Conservation (phyloP, 2,329 filamentous ascomycete genomes). For the Aspergillus sclerotialis region DNA sequence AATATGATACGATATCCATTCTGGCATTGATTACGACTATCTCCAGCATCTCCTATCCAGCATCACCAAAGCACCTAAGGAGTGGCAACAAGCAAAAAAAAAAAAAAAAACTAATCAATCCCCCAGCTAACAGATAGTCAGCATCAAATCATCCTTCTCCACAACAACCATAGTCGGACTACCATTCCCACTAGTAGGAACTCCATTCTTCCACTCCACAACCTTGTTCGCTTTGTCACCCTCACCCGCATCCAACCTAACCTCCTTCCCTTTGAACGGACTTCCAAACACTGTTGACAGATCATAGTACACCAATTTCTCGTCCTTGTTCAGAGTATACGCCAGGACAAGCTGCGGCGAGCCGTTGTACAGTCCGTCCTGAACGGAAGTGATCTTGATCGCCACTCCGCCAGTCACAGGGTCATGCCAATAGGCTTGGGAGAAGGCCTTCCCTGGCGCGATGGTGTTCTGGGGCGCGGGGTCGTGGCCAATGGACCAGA, state of each 20-base stretch:
- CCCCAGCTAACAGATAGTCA: constrained; percentile 19
- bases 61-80: too few relatives aligned
- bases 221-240: constrained; percentile 7
- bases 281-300: constrained; percentile 40
- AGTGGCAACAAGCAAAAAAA: neutral
- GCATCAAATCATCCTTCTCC: constrained; percentile 15
- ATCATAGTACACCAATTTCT: constrained; percentile 33
- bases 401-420: constrained; percentile 32
- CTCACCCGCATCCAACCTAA: constrained; percentile 11
- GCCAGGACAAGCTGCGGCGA: constrained; percentile 36
- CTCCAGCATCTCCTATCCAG: too few relatives aligned
- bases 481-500: constrained; percentile 31
- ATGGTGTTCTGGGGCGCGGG: constrained; percentile 18
- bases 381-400: constrained; percentile 33
- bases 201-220: constrained; percentile 24
- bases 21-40: too few relatives aligned
- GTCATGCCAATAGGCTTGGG: constrained; percentile 29
- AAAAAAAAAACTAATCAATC: neutral
- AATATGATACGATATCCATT: too few relatives aligned
- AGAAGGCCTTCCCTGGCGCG: constrained; percentile 18
- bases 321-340: constrained; percentile 28
- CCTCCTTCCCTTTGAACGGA: constrained; percentile 27
- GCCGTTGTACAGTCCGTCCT: constrained; percentile 26
- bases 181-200: constrained; percentile 24
- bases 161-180: constrained; percentile 21